Evolutionary conservation across 768 basidiomycete species (phyloP), one percentile per base, ranked within the genome.

Genomic region (Mycena galericulata): DNA sequence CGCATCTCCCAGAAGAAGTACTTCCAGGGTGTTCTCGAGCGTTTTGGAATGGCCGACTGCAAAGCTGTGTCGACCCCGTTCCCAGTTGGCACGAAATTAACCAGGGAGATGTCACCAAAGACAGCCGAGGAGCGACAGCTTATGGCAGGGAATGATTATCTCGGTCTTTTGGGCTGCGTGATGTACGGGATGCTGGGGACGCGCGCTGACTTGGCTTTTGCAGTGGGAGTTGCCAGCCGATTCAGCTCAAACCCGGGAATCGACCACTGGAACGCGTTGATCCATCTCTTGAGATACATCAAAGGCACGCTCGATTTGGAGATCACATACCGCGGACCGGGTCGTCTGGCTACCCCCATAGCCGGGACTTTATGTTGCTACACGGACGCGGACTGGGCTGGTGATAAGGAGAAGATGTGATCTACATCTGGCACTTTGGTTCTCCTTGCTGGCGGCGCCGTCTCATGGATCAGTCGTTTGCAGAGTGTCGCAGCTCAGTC

Each of bases 101-200:
- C 54, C 2, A 55, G 40, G 14, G 54, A 55, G 0, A 55, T 40
- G 54, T 55, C 36, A 10, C 54, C 54, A 9, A 40, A 55, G 22
- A 55, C 54, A 4, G 54, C 36, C 36, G 54, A 55, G 17, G 54
- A 55, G 15, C 54, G 12, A 4, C n/a, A 40, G 24, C 36, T 55
- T 12, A 55, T 55, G 54, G 54, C 18, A n/a, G 54, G 54, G 1
- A 55, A 55, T 34, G 54, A 55, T 22, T 55, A 55, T 26, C 54
- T 55, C 24, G 54, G 54, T 3, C 14, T 40, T 1, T 11, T 55
- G 7, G 54, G 54, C 1, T 40, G 22, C 11, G 54, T 55, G 11
- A 55, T 55, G 54, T 55, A 55, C 15, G 54, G 54, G 24, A 55
- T 55, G 54, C 36, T 55, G 9, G 54, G 54, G 1, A 55, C 54